Evolutionary conservation across 2,329 filamentous ascomycete genomes (phyloP), one percentile per base, ranked within the genome.

Genomic region (Sporothrix phasma): DNA sequence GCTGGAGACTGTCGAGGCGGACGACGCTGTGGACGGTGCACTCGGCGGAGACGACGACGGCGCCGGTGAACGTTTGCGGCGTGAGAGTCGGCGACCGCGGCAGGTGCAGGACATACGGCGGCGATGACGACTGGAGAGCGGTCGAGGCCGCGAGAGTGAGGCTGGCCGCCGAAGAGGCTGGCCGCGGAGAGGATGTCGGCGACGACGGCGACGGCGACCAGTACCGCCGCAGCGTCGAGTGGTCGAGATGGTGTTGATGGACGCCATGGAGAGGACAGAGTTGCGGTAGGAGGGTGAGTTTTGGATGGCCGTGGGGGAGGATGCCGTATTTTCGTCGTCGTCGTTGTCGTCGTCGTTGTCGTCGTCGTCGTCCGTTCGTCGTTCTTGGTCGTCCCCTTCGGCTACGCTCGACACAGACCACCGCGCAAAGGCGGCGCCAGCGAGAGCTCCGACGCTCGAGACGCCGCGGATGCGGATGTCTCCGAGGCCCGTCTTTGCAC

Each of bases 201-300:
- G 60, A 22, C 2, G 66, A 62, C 19, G 65, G 43, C 24, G 65
- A 64, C 0, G 65, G 67, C 1, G 65, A 65, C 67, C 67, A 68
- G 60, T 65, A 68, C 17, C 63, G 67, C 19, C 65, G 51, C 15
- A 65, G 61, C 1, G 66, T 56, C 5, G 61, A 43, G 66, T 64
- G 13, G 63, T 51, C 5, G 60, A 59, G n/a, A 46, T 43, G 4
- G 64, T 53, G 8, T 54, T 6, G 13, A 26, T 26, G 37, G 65
- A 66, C 29, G 51, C 43, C 4, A 49, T 59, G 22, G 66, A 66
- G 24, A 47, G n/a, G 19, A 61, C 34, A 3, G 64, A 65, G 45
- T 26, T 26, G 45, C 53, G 59, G 26, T 37, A 19, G 1, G 64
- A 58, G 1, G 64, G 43, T 10, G 24, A 26, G 54, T 34, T 37